These are phyloP conservation scores for Murraya paniculata DNA, from an alignment of 345 rosid species.

Conservation along the genomic window DNA sequence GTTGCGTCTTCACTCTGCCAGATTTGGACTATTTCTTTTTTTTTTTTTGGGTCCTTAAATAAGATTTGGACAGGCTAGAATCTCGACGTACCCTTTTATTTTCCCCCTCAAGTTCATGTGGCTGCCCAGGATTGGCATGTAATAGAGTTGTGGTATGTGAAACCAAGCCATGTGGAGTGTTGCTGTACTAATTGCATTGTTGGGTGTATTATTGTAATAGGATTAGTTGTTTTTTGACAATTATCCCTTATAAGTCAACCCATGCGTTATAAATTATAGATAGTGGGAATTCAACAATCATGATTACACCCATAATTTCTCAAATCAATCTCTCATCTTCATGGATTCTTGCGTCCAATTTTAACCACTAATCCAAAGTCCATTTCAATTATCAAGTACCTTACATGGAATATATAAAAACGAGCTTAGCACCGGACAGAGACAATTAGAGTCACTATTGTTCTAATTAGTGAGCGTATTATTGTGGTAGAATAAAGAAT, in stretches of 20 bases:
- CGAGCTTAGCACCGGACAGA: not conserved
- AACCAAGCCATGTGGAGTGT: slow-evolving; percentile 20
- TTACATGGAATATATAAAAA: too few species aligned
- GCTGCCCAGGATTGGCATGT: not conserved
- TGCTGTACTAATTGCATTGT: slow-evolving; percentile 6
- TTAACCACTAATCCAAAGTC: slow-evolving; percentile 13
- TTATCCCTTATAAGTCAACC: slow-evolving; percentile 16
- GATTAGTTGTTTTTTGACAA: slow-evolving; percentile 2
- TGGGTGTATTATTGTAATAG: not conserved
- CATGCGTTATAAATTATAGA: slow-evolving; percentile 10
- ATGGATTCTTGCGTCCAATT: not conserved
- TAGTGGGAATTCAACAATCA: slow-evolving; percentile 8
- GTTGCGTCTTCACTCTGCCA: not conserved
- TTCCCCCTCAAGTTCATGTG: not conserved
- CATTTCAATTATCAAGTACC: not conserved
- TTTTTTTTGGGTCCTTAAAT: too few species aligned
- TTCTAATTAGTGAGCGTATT: too few species aligned
- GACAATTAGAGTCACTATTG: not conserved
- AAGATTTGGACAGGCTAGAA: not conserved
- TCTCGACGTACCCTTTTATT: not conserved
- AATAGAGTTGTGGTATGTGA: not conserved
- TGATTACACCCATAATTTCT: not conserved
- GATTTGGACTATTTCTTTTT: not conserved
- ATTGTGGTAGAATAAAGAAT: too few species aligned
- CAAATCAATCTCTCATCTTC: not conserved